Percentiles rank a stretch among this genome's conserved stretches.
Evolutionary conservation across 2,329 filamentous ascomycete species (phyloP).

Genomic region (Blastomyces gilchristii): DNA sequence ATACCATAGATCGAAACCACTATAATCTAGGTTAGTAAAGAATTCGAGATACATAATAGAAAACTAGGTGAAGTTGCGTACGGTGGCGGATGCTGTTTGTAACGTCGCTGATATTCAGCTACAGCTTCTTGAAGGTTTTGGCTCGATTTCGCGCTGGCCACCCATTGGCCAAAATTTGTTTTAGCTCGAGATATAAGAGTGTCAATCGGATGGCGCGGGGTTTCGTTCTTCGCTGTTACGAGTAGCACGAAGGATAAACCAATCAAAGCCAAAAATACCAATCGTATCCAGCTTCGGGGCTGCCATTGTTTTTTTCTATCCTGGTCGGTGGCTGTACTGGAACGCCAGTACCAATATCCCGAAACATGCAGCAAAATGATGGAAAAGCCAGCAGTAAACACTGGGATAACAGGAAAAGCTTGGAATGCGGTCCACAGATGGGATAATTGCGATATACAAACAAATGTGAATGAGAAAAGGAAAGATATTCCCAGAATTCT

Average conservation of each 20-base stretch:
- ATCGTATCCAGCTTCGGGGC: conserved; percentile 26
- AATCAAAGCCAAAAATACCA: conserved; percentile 33
- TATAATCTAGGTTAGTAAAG: conserved; percentile 11
- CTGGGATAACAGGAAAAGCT: conserved; percentile 25
- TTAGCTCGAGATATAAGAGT: conserved; percentile 43
- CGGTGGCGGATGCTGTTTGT: conserved; percentile 47
- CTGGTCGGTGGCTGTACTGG: conserved; percentile 21
- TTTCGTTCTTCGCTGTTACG: conserved; percentile 31
- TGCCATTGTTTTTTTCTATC: conserved; percentile 22
- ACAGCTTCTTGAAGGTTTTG: conserved; percentile 42
- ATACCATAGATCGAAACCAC: conserved; percentile 51
- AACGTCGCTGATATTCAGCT: conserved; percentile 42
- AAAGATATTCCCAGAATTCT: conserved; percentile 33
- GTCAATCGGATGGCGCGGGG: conserved; percentile 46
- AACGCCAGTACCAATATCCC: conserved; percentile 22
- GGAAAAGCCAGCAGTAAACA: conserved; percentile 21
- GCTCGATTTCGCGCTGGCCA: conserved; percentile 39
- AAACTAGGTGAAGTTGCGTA: conserved; percentile 18
- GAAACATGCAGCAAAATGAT: conserved; percentile 26
- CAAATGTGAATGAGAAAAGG: conserved; percentile 28
- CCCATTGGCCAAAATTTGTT: conserved; percentile 40
- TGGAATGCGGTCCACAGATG: conserved; percentile 25
- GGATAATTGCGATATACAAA: conserved; percentile 26
- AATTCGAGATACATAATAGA: conserved; percentile 9
- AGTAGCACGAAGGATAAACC: conserved; percentile 34